Conservation (phyloP, 345 rosid species). For the Gynandropsis gynandra region DNA sequence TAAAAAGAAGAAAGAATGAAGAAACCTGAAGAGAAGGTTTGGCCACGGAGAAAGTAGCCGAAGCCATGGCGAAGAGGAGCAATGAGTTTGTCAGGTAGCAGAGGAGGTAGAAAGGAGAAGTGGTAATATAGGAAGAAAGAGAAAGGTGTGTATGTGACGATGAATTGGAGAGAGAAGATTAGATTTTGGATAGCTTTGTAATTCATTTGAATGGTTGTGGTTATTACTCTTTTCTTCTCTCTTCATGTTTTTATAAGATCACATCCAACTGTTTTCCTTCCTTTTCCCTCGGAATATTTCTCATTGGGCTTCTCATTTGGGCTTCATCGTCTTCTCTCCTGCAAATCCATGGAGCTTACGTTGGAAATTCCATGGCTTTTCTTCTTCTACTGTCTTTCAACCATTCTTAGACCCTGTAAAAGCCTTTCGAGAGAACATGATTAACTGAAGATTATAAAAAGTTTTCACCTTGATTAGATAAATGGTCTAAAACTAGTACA, state of each 20-base stretch:
- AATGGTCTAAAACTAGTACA: too few species aligned
- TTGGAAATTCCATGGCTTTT: constrained; percentile 38
- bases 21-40: constrained; percentile 81
- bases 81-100: constrained; percentile 14
- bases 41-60: constrained; percentile 83
- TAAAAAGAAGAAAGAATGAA: background rate
- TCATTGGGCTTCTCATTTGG: constrained; percentile 30
- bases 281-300: constrained; percentile 15
- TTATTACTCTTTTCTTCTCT: constrained; percentile 13
- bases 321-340: constrained; percentile 12
- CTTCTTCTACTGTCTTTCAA: constrained; percentile 6
- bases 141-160: constrained; percentile 8
- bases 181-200: constrained; percentile 78
- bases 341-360: background rate
- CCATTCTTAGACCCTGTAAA: constrained; percentile 6
- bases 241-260: constrained; percentile 19
- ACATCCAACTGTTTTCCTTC: constrained; percentile 10
- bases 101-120: constrained; percentile 21
- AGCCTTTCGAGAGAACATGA: constrained; percentile 11
- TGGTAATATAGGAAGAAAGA: constrained; percentile 20
- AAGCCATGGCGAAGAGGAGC: constrained; percentile 52
- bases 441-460: too few species aligned
- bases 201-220: constrained; percentile 25
- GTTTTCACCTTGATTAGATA: too few species aligned
- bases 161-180: constrained; percentile 48